phyloP scores from a whole-genome alignment of 2,329 filamentous ascomycete species.

The Alternaria triticimaculans region DNA sequence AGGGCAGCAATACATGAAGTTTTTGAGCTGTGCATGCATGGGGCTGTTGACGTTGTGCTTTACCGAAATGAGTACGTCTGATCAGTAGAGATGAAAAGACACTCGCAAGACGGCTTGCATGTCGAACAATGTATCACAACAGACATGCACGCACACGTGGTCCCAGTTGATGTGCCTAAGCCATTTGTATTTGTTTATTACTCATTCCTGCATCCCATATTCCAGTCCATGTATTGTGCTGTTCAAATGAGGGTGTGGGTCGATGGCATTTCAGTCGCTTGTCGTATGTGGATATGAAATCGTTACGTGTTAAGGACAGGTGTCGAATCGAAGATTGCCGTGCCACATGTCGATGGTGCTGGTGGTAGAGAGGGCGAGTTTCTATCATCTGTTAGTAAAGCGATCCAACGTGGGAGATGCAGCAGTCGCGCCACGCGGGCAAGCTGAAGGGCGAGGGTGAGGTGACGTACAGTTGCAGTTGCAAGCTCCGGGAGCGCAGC shows the following conservation, averaged over 20 bases:
- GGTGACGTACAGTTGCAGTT: constrained; percentile 31
- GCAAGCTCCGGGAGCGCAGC: constrained; percentile 42
- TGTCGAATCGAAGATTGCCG: background rate
- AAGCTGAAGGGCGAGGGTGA: background rate
- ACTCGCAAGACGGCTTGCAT: background rate
- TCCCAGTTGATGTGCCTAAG: background rate
- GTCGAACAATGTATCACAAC: background rate
- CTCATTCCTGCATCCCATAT: background rate
- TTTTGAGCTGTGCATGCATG: background rate
- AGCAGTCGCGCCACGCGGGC: background rate
- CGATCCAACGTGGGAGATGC: background rate
- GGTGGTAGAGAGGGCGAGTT: background rate
- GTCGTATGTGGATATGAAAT: background rate
- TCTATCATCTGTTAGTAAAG: background rate
- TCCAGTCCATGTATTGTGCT: background rate
- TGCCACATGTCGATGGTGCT: background rate
- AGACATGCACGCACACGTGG: background rate
- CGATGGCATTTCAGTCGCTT: background rate
- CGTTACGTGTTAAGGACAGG: constrained; percentile 5
- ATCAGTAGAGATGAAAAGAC: background rate
- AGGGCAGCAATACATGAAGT: background rate
- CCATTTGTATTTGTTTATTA: background rate
- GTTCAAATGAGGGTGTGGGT: background rate
- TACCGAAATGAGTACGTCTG: background rate
- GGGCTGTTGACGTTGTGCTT: background rate